Evolutionary conservation across 495 filamentous ascomycete genomes (phyloP), one percentile per base, ranked within the genome.

Genomic region (Hypoxylon fuscum): DNA sequence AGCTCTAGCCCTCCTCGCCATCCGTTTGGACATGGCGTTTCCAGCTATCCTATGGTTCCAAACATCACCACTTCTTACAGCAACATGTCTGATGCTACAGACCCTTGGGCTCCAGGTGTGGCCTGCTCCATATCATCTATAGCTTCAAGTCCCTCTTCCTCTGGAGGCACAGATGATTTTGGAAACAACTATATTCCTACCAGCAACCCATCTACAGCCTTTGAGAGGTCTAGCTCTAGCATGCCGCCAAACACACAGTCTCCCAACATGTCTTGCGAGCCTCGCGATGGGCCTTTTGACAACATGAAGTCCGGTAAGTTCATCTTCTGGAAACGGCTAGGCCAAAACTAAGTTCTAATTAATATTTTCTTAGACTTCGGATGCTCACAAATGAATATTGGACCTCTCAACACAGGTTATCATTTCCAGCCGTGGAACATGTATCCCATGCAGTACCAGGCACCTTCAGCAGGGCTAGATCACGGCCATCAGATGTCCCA

Each of bases 121-220:
- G 48, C 69, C 23, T 68, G 64, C 14, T 71, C 71, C 7, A 63
- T 73, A 11, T 54, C 71, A 12, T 78, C 77, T 25, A 72, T 71
- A 7, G 76, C 66, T 5, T 79, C 79, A 1, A 80, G 78, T 42
- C 77, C 79, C 2, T 66, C 73, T 0, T 77, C 78, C 0, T 77
- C 76, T 15, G 71, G 54, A 3, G 67, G 60, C 27, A 66, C 70
- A 10, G 77, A 80, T 15, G 77, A 78, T 5, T 77, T 72, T 41
- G 59, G 65, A 12, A 59, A 62, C 18, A 71, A 69, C 27, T 79
- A 77, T 43, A 71, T 77, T 10, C 70, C 74, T 23, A 72, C 70
- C 5, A 77, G 74, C 41, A 65, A 74, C 23, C 73, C 77, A n/a
- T 35, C 71, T 3, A 56, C 70, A 8, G 68, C 74, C 57, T 66